Base-by-base conservation (phyloP, 1,284 basidiomycete species). In the Microbotryum intermedium region DNA sequence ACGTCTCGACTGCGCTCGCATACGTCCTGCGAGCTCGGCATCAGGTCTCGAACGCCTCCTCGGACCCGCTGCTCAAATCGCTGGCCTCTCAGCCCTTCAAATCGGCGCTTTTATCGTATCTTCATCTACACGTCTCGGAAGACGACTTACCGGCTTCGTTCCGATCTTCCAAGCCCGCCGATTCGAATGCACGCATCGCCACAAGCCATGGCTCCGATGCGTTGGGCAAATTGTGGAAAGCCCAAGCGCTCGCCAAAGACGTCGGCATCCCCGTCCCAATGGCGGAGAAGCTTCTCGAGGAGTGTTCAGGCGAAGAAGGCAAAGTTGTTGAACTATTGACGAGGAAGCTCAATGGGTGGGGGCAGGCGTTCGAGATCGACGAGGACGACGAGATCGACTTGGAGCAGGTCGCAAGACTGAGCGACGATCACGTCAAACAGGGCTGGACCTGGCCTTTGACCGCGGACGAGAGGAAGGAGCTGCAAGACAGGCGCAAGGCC, bases 261-360 rank as follows among this genome's bases (percentile, higher is more conserved):
- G 88, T 86, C 47, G 92, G 91, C 3, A 92, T 86, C 77, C 91
- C 91, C 8, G 76, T 81, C 1, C 82, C 85, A 60, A 77, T 81
- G 10, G 87, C 92, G 18, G 83, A 82, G 68, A 77, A 79, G 29
- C 80, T 78, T 57, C 77, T 82, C 34, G 62, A 61, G 16, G 60
- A 57, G 4, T 58, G 62, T 9, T 69, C 70, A 9, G 69, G 71
- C 20, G 60, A 69, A 28, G 75, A 77, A 55, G 73, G 72, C 0
- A 65, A 70, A 2, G 74, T 72, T 0, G 58, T 79, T 4, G 77
- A 78, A 48, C 52, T 75, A 2, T 67, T 79, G 4, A 72, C 74
- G 28, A 62, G 76, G 44, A 55, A 73, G 50, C 58, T 79, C 26
- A 75, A 74, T 52, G 78, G 77, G 0, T 77, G 68, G 76, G 76